Conservation (phyloP, 1,284 basidiomycete genomes). For the Cerioporus squamosus region DNA sequence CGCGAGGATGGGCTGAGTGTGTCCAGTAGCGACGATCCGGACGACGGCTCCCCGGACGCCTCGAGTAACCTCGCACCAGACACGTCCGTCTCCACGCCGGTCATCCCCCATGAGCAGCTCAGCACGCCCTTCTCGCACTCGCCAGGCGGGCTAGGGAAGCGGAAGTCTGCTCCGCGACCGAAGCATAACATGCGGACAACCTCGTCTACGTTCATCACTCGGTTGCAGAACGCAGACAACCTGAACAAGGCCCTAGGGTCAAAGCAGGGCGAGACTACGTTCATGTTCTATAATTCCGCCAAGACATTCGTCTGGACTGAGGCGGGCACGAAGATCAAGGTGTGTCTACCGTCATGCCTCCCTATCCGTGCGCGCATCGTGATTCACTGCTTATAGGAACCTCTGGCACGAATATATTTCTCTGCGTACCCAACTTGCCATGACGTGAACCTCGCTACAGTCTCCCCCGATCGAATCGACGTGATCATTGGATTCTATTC, state of each 20-base stretch:
- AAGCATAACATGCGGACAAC: conserved; percentile 90
- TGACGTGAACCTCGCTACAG: conserved; percentile 82
- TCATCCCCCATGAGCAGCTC: conserved; percentile 39
- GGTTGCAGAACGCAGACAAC: conserved; percentile 81
- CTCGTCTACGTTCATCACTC: conserved; percentile 87
- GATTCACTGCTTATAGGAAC: conserved; percentile 59
- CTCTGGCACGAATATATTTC: conserved; percentile 86
- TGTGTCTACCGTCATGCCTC: conserved; percentile 38
- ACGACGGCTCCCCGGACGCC: conserved; percentile 54
- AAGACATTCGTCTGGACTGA: conserved; percentile 87
- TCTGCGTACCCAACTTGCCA: conserved; percentile 89
- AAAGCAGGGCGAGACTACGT: conserved; percentile 82
- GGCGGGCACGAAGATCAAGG: conserved; percentile 78
- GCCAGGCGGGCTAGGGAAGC: conserved; percentile 51
- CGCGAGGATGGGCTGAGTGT: conserved; percentile 70
- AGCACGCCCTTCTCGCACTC: conserved; percentile 49
- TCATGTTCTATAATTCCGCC: conserved; percentile 82
- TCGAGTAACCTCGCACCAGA: conserved; percentile 40
- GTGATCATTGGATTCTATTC: conserved; percentile 92
- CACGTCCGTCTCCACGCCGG: conserved; percentile 38
- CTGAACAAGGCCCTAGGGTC: conserved; percentile 73
- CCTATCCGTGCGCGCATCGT: background rate
- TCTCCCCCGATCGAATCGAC: conserved; percentile 81
- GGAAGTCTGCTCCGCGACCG: conserved; percentile 69
- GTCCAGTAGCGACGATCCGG: conserved; percentile 77